Conservation (phyloP, 208 protist species). For the Sergeia podlipaevii region DNA sequence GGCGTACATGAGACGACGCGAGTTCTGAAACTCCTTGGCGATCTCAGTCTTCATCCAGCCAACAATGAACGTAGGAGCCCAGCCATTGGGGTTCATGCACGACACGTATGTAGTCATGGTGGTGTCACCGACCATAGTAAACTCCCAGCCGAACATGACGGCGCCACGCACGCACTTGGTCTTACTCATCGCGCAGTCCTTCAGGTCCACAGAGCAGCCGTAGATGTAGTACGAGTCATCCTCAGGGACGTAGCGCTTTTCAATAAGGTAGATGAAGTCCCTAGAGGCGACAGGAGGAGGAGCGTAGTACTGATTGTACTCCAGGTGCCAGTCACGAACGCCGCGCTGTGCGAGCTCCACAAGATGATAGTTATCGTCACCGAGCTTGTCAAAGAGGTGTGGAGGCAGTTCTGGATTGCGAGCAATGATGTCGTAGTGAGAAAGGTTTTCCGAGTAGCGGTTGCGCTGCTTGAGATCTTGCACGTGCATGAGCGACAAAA, state of each 20-base stretch:
- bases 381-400: conserved; percentile 13
- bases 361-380: conserved; percentile 44
- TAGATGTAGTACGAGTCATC: conserved; percentile 74
- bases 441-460: conserved; percentile 57
- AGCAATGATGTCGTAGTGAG: conserved; percentile 49
- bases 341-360: conserved; percentile 25
- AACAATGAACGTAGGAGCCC: conserved; percentile 83
- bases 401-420: conserved; percentile 36
- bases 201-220: conserved; percentile 69
- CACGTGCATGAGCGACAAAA: conserved; percentile 65
- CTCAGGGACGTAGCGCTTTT: conserved; percentile 68
- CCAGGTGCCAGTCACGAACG: conserved; percentile 59
- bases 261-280: conserved; percentile 69
- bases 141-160: conserved; percentile 70
- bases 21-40: conserved; percentile 64
- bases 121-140: conserved; percentile 31
- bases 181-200: conserved; percentile 14
- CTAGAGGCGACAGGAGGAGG: conserved; percentile 65
- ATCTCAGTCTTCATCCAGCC: conserved; percentile 82
- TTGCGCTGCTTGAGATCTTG: conserved; percentile 46
- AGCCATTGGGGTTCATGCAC: conserved; percentile 84
- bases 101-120: conserved; percentile 66
- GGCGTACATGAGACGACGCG: conserved; percentile 63
- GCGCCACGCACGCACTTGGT: conserved; percentile 31
- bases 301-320: conserved; percentile 65